Conservation (phyloP, 139 green algal genomes). For the Closterium sp. region DNA sequence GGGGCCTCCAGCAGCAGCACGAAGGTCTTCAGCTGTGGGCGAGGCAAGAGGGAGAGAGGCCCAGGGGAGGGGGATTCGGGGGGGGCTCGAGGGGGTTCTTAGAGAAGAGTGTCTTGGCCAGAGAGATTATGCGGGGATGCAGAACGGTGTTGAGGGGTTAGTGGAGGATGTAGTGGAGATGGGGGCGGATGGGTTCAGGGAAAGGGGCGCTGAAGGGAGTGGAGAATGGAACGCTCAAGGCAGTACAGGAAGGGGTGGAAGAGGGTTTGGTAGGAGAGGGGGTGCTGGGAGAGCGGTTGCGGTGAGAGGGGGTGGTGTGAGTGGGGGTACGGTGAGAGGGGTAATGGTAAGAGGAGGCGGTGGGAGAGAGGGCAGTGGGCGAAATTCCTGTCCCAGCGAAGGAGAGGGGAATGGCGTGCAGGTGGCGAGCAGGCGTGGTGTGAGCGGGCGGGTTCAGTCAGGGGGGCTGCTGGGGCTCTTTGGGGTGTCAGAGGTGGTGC, state of each 20-base stretch:
- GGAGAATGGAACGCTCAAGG: neutral
- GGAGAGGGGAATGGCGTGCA: neutral
- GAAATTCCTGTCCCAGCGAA: neutral
- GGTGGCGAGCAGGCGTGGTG: neutral
- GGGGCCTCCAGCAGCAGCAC: neutral
- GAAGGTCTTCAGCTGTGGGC: neutral
- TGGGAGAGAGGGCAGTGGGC: neutral
- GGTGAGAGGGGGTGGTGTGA: neutral
- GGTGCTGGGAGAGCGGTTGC: neutral
- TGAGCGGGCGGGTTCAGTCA: neutral
- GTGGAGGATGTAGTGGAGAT: neutral
- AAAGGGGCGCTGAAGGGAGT: neutral
- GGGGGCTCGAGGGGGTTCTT: too few species aligned
- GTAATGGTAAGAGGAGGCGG: neutral
- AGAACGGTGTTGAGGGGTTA: neutral
- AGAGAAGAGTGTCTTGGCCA: too few species aligned
- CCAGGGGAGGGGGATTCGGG: too few species aligned
- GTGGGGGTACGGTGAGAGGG: neutral
- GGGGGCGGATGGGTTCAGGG: neutral
- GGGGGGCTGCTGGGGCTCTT: neutral
- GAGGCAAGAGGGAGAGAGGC: neutral
- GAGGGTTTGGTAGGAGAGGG: neutral
- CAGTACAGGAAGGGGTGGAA: neutral
- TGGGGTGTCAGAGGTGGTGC: neutral
- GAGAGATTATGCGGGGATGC: too few species aligned